phyloP scores from a whole-genome alignment of 805 yeast genomes.

The Wickerhamia fluorescens region DNA sequence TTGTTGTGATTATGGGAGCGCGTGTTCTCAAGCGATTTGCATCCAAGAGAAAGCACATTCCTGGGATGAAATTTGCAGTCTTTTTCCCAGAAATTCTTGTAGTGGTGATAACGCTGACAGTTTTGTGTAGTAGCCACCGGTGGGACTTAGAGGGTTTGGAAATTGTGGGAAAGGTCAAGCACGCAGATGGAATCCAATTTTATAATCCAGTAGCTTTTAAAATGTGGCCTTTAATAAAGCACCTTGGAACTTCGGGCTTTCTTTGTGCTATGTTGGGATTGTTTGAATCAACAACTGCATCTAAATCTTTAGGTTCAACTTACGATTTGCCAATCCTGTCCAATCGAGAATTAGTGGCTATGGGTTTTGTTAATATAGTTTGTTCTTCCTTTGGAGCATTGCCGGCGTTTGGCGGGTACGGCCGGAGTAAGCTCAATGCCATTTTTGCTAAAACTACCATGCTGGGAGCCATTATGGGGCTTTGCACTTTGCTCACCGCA shows the following conservation, averaged over 20 bases:
- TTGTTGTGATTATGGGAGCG: constrained; percentile 40
- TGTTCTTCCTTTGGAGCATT: constrained; percentile 63
- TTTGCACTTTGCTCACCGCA: constrained; percentile 60
- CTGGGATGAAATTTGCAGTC: constrained; percentile 31
- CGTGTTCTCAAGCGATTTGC: constrained; percentile 33
- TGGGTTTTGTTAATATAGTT: constrained; percentile 67
- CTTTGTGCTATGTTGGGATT: constrained; percentile 82
- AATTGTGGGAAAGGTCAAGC: constrained; percentile 61
- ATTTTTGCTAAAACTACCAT: constrained; percentile 77
- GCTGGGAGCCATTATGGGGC: constrained; percentile 81
- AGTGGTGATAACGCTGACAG: constrained; percentile 58
- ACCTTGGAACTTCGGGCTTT: constrained; percentile 62
- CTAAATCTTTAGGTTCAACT: constrained; percentile 74
- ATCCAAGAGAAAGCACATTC: constrained; percentile 4
- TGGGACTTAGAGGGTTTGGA: constrained; percentile 53
- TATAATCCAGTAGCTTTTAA: constrained; percentile 50
- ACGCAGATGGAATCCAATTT: constrained; percentile 37
- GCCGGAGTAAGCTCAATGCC: constrained; percentile 84
- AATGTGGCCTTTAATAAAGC: constrained; percentile 42
- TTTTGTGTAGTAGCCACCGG: constrained; percentile 39
- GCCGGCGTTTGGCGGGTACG: constrained; percentile 95
- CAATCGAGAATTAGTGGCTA: constrained; percentile 85
- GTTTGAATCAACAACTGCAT: constrained; percentile 89
- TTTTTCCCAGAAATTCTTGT: constrained; percentile 82
- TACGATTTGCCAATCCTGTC: constrained; percentile 69